Base-by-base conservation (phyloP, 1,284 basidiomycete genomes). In the Pseudozyma sp. region DNA sequence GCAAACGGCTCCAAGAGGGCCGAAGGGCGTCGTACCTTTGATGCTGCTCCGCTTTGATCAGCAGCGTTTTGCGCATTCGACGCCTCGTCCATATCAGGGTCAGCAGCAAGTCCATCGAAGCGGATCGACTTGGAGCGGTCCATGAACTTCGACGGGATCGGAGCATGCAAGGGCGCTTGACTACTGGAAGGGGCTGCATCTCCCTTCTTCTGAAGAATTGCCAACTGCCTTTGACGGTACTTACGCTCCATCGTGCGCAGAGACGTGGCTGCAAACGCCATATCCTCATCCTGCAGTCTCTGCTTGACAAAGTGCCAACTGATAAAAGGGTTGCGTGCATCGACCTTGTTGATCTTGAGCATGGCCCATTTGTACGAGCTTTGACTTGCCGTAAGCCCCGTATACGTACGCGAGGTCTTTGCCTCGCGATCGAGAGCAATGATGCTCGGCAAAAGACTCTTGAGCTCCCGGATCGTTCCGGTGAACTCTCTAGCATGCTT, bases 251-350 rank as follows among this genome's bases (percentile, higher is more conserved):
- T 63, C 11, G 73, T 57, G 13, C 81, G 70, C 52, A 84, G 44
- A 5, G 59, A 53, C 31, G 74, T 62, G 18, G 68, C 70, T 21
- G 79, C 68, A 39, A 76, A 74, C 10, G 77, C 65, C 59, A 84
- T 57, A 18, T 83, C 82, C 13, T 73, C 73, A 35, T 82, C 77
- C 35, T 75, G 67, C 35, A 84, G 58, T 45, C 77, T 52, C 4
- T 54, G 54, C 56, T 79, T 79, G 42, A 83, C 76, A 59, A 81
- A 76, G n/a, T 66, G 59, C 72, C 75, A 78, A 48, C 64, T 69
- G 58, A 83, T 75, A 64, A 83, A 84, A 5, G 82, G 82, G 38
- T 84, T 84, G 38, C 78, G 71, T 0, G 80, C 76, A 35, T 78
- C 77, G 2, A 81, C 64, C 38, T 75, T 72, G 36, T 70, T 70